These are phyloP conservation scores for Wallacemonas sp. DNA, from an alignment of 208 protist genomes.

Conservation along the genomic window DNA sequence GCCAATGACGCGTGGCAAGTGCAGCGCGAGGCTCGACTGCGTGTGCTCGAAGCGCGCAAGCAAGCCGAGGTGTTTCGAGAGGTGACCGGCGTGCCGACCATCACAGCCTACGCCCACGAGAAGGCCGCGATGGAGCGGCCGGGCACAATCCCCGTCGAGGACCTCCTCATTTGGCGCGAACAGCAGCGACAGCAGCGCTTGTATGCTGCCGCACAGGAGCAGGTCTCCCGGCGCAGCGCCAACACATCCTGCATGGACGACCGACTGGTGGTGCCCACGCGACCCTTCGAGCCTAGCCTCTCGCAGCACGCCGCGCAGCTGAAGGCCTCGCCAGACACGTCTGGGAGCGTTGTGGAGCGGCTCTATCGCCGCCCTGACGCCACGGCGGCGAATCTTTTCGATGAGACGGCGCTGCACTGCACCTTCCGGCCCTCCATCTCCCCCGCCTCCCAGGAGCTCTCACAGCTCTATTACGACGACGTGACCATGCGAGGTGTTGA, in stretches of 20 bases:
- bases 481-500: conserved; percentile 8
- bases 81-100: conserved; percentile 40
- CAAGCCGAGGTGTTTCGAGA: conserved; percentile 28
- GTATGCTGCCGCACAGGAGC: conserved; percentile 29
- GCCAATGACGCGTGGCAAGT: conserved; percentile 34
- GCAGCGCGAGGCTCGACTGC: conserved; percentile 36
- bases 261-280: background rate
- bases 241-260: background rate
- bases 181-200: conserved; percentile 53
- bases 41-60: conserved; percentile 30
- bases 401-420: conserved; percentile 39
- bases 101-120: conserved; percentile 57
- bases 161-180: conserved; percentile 49
- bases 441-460: conserved; percentile 40
- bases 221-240: conserved; percentile 10
- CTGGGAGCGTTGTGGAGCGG: conserved; percentile 61
- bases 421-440: conserved; percentile 59
- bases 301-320: conserved; percentile 46
- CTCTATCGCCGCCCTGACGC: conserved; percentile 31
- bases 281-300: conserved; percentile 39
- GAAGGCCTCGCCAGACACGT: background rate
- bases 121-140: conserved; percentile 27
- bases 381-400: conserved; percentile 23
- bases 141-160: conserved; percentile 40
- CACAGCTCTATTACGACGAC: conserved; percentile 36